Conservation (phyloP, 257 asterid genomes). For the Solanum clarkiae region DNA sequence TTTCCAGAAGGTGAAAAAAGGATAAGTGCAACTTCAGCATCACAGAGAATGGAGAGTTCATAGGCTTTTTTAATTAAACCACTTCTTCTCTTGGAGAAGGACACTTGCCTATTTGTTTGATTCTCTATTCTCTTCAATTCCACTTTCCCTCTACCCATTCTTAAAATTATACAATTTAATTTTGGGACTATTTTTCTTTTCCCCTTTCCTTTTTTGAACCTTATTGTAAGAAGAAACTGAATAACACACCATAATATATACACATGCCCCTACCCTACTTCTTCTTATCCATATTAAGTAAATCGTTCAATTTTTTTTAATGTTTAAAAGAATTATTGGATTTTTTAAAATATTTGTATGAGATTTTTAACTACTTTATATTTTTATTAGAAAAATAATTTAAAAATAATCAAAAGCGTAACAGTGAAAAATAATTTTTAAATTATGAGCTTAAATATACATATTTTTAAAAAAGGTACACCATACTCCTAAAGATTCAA, state of each 20-base stretch:
- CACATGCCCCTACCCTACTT: not conserved
- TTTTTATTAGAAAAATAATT: no score
- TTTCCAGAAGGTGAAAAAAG: constrained; percentile 43
- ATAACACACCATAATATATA: not conserved
- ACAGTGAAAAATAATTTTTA: no score
- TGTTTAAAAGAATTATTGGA: no score
- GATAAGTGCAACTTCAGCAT: not conserved
- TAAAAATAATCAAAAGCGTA: no score
- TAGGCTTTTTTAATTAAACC: not conserved
- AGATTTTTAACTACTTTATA: no score
- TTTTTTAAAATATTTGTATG: no score
- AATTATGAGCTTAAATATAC: no score
- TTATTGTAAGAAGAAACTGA: not conserved
- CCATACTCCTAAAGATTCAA: no score
- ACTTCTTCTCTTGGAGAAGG: not conserved
- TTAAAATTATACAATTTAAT: not conserved
- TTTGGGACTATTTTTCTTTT: not conserved
- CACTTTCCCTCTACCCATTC: constrained; percentile 58
- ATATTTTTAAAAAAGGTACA: no score
- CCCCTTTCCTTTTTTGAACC: not conserved
- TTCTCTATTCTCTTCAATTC: constrained; percentile 23
- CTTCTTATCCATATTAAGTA: no score
- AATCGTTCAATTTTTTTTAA: no score
- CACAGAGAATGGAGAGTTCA: not conserved
- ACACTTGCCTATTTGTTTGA: not conserved